phyloP scores from a whole-genome alignment of 345 rosid species.

The Excoecaria agallocha region DNA sequence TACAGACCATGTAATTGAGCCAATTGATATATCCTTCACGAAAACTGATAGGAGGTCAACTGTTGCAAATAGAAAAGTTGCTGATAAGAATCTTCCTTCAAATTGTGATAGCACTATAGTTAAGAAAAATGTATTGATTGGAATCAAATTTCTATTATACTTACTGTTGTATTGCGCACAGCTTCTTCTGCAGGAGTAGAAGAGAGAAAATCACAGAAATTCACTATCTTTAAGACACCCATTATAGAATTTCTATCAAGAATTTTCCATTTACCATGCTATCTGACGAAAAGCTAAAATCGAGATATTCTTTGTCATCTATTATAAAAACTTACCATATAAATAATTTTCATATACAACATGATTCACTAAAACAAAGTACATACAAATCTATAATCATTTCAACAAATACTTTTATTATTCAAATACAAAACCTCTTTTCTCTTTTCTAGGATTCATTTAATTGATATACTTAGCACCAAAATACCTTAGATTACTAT shows the following conservation, averaged over 20 bases:
- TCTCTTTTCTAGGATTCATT: not conserved
- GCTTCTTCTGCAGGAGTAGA: conserved; percentile 77
- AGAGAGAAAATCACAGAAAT: conserved; percentile 75
- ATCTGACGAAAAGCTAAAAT: not conserved
- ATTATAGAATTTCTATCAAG: conserved; percentile 6
- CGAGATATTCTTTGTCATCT: not conserved
- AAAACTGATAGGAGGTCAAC: conserved; percentile 45
- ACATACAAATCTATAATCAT: not conserved
- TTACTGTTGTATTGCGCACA: conserved; percentile 55
- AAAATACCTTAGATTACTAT: not conserved
- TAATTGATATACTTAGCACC: not conserved
- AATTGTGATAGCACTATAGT: conserved; percentile 13
- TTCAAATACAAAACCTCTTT: not conserved
- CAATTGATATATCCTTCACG: conserved; percentile 38
- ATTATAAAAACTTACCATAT: not conserved
- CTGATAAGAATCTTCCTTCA: conserved; percentile 31
- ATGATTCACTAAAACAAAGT: not conserved
- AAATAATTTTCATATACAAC: not conserved
- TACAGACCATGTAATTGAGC: conserved; percentile 42
- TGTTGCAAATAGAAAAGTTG: conserved; percentile 24
- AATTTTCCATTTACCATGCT: not conserved
- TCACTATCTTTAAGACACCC: conserved; percentile 64
- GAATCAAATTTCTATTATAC: conserved; percentile 36
- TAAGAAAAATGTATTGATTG: conserved; percentile 32
- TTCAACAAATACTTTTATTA: not conserved